Conservation (phyloP, 2,329 filamentous ascomycete species). For the Xylariaceae sp. region DNA sequence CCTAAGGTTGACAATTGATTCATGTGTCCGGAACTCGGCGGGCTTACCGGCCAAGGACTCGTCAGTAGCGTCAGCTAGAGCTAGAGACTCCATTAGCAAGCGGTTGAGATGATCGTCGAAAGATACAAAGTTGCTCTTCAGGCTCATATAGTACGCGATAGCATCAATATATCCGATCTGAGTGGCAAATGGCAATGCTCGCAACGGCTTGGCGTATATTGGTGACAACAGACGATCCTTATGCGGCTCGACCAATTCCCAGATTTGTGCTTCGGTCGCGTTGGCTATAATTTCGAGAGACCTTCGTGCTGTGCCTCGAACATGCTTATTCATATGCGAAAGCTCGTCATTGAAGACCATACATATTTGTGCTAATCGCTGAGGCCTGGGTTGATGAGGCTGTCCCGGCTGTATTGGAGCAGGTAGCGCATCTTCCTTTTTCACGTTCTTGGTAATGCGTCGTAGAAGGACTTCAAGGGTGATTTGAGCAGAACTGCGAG, state of each 20-base stretch:
- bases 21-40: slow-evolving; percentile 91
- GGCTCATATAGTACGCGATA: slow-evolving; percentile 89
- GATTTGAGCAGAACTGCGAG: slow-evolving; percentile 79
- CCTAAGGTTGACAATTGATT: slow-evolving; percentile 87
- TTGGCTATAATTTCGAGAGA: slow-evolving; percentile 83
- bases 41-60: slow-evolving; percentile 92
- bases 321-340: slow-evolving; percentile 94
- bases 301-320: slow-evolving; percentile 83
- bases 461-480: slow-evolving; percentile 82
- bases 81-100: slow-evolving; percentile 90
- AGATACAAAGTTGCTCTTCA: slow-evolving; percentile 86
- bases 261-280: slow-evolving; percentile 77
- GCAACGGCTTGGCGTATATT: slow-evolving; percentile 93
- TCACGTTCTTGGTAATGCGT: slow-evolving; percentile 78
- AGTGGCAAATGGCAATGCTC: slow-evolving; percentile 89
- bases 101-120: slow-evolving; percentile 93
- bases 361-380: slow-evolving; percentile 78
- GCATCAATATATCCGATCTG: slow-evolving; percentile 99
- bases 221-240: slow-evolving; percentile 88
- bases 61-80: slow-evolving; percentile 92
- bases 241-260: slow-evolving; percentile 87
- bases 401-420: slow-evolving; percentile 50
- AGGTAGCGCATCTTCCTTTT: slow-evolving; percentile 75
- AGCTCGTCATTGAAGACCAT: slow-evolving; percentile 87
- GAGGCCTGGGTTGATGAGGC: slow-evolving; percentile 52